Evolutionary conservation across 371 early-diverging fungal species (phyloP).

Genomic region (Thermomucor indicae-seudaticae): DNA sequence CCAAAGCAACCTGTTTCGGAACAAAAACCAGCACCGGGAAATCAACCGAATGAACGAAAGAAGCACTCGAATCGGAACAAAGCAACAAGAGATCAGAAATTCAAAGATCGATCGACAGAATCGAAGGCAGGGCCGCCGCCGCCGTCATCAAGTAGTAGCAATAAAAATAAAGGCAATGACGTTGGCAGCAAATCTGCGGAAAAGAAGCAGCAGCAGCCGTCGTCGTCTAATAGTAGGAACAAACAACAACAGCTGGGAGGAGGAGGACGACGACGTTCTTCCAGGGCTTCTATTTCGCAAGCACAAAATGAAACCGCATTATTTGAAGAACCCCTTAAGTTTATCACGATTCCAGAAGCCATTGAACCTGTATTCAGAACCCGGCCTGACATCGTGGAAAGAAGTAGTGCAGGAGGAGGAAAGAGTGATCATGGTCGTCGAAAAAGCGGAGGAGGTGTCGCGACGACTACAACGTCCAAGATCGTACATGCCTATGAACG

Average conservation of each 20-base stretch:
- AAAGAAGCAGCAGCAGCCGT: conserved; percentile 1
- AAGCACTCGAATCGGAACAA: neutral
- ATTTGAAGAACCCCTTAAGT: conserved; percentile 16
- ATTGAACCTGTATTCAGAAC: conserved; percentile 28
- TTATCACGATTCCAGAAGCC: conserved; percentile 34
- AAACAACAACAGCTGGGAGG: neutral
- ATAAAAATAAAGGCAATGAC: neutral
- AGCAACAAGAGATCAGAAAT: neutral
- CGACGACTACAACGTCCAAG: neutral
- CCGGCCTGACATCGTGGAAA: neutral
- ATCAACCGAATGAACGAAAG: neutral
- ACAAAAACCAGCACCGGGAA: neutral
- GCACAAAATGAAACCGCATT: neutral
- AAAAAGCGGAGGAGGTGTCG: neutral
- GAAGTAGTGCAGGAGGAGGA: neutral
- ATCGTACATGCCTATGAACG: conserved; percentile 40
- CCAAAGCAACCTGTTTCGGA: neutral
- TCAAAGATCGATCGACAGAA: no score
- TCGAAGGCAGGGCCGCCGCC: no score
- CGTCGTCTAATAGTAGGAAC: neutral
- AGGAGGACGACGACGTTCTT: neutral
- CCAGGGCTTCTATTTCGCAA: neutral
- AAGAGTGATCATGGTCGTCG: neutral
- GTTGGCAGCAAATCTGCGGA: neutral
- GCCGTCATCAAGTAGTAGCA: neutral